These are phyloP conservation scores for Pythium volutum DNA, from an alignment of 352 stramenopile species.

Conservation along the genomic window DNA sequence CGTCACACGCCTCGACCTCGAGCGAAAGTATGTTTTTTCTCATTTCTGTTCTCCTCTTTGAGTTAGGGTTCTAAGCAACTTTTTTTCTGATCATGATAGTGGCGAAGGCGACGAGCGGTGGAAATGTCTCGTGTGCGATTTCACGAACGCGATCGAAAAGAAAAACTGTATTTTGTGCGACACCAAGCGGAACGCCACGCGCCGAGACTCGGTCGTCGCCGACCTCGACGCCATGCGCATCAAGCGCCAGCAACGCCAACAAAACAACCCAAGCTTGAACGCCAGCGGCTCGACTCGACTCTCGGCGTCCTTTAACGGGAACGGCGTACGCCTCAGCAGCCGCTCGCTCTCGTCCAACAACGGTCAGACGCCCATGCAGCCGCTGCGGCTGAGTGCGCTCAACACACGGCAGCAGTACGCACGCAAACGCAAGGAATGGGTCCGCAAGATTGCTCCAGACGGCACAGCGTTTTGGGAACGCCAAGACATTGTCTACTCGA, in stretches of 20 bases:
- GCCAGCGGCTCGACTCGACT: slow-evolving; percentile 5
- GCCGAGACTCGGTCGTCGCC: slow-evolving; percentile 22
- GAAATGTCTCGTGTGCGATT: slow-evolving; percentile 78
- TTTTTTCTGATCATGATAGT: slow-evolving; percentile 19
- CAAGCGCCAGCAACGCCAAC: slow-evolving; percentile 22
- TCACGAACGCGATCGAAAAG: slow-evolving; percentile 69
- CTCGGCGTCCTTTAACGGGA: neutral
- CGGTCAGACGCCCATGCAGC: slow-evolving; percentile 10
- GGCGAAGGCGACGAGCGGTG: slow-evolving; percentile 58
- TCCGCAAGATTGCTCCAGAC: slow-evolving; percentile 55
- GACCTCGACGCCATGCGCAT: slow-evolving; percentile 28
- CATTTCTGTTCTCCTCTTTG: neutral
- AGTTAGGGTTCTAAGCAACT: neutral
- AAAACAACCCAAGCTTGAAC: neutral
- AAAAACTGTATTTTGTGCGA: slow-evolving; percentile 62
- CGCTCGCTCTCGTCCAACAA: slow-evolving; percentile 28
- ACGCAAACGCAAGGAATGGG: slow-evolving; percentile 78
- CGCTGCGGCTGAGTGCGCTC: slow-evolving; percentile 50
- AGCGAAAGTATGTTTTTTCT: slow-evolving; percentile 45
- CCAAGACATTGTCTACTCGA: slow-evolving; percentile 38
- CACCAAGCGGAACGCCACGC: slow-evolving; percentile 53
- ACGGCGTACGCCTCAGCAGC: slow-evolving; percentile 16
- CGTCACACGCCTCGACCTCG: slow-evolving; percentile 68
- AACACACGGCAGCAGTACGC: slow-evolving; percentile 78
- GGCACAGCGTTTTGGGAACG: slow-evolving; percentile 74